Evolutionary conservation across 371 early-diverging fungal genomes (phyloP).

Genomic region (Circinella umbellata): DNA sequence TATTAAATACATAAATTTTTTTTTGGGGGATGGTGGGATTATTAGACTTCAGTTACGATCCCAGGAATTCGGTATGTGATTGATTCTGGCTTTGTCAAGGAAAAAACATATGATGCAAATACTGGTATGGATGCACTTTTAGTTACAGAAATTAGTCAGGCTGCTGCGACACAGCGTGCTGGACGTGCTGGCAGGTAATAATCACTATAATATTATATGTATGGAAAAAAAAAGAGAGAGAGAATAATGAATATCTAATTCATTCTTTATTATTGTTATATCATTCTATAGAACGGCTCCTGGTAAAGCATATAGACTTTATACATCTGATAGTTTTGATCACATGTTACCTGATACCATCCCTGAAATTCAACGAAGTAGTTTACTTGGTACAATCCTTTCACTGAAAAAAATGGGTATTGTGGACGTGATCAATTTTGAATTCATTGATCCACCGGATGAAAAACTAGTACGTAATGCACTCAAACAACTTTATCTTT

Average conservation of each 20-base stretch:
- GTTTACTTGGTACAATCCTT: slow-evolving; percentile 87
- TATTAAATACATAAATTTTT: too few relatives aligned
- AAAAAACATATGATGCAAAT: slow-evolving; percentile 79
- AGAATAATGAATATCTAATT: not conserved
- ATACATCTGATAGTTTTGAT: slow-evolving; percentile 86
- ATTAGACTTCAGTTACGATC: slow-evolving; percentile 75
- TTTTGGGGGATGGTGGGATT: slow-evolving; percentile 20
- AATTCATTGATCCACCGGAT: slow-evolving; percentile 96
- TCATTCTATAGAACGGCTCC: slow-evolving; percentile 52
- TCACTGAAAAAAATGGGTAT: slow-evolving; percentile 92
- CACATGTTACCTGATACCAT: slow-evolving; percentile 84
- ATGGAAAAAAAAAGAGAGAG: too few relatives aligned
- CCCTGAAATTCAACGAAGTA: slow-evolving; percentile 96
- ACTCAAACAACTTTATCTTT: slow-evolving; percentile 87
- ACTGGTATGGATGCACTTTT: slow-evolving; percentile 87
- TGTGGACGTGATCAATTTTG: slow-evolving; percentile 91
- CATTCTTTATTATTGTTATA: slow-evolving; percentile 24
- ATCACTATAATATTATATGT: not conserved
- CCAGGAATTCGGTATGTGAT: slow-evolving; percentile 92
- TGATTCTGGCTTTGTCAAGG: slow-evolving; percentile 93
- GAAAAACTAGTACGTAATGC: slow-evolving; percentile 83
- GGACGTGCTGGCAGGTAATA: slow-evolving; percentile 98
- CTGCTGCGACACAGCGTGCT: slow-evolving; percentile 95
- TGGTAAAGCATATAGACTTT: slow-evolving; percentile 97
- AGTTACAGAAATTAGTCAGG: slow-evolving; percentile 84